phyloP scores from a whole-genome alignment of 495 filamentous ascomycete genomes.

The Neurospora sp. region DNA sequence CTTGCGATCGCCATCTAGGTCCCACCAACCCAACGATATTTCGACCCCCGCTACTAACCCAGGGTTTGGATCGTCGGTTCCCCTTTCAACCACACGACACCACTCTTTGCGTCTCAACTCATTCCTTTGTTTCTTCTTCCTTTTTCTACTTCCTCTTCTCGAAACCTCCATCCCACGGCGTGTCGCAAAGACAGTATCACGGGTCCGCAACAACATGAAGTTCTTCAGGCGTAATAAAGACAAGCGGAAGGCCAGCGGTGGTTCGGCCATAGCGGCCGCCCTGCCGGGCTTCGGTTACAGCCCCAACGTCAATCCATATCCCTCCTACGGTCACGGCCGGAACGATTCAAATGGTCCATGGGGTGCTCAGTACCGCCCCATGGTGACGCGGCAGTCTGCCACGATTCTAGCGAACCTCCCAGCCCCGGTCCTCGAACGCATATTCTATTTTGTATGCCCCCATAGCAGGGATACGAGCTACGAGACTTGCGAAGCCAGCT shows the following conservation, averaged over 20 bases:
- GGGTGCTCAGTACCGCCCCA: constrained; percentile 2
- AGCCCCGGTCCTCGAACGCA: constrained; percentile 50
- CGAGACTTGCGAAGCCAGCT: constrained; percentile 70
- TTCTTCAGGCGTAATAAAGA: constrained; percentile 32
- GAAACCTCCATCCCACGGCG: background rate
- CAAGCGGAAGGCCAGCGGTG: constrained; percentile 15
- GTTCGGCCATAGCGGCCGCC: constrained; percentile 1
- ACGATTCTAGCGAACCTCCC: constrained; percentile 41
- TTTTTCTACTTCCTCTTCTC: background rate
- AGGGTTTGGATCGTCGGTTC: background rate
- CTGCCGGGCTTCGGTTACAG: constrained; percentile 9
- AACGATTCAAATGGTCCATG: background rate
- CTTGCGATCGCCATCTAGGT: background rate
- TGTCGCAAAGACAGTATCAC: background rate
- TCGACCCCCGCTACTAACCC: background rate
- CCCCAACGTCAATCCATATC: background rate
- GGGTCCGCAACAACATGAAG: constrained; percentile 20
- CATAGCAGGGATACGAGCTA: constrained; percentile 70
- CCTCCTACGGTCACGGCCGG: background rate
- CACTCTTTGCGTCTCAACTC: background rate
- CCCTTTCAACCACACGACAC: background rate
- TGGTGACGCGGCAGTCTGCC: constrained; percentile 21
- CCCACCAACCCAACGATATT: background rate
- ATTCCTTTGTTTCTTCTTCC: constrained; percentile 1
- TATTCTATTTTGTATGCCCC: constrained; percentile 77